These are phyloP conservation scores for Nicotiana tomentosiformis DNA, from an alignment of 257 asterid genomes.

Conservation along the genomic window DNA sequence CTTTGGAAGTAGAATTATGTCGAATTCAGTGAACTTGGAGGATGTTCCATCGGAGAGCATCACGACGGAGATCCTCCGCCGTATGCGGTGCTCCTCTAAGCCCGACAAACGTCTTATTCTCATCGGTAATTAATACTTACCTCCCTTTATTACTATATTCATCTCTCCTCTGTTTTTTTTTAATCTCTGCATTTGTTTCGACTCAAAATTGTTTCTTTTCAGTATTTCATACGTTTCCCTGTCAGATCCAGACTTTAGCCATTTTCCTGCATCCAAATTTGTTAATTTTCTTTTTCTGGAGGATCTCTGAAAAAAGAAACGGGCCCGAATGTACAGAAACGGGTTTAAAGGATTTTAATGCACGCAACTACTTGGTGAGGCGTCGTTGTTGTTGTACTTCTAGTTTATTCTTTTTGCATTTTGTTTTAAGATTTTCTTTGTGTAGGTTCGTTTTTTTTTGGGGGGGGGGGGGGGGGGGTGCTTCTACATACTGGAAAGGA, in stretches of 20 bases:
- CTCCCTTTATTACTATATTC: background rate
- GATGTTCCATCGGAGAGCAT: slow-evolving; percentile 68
- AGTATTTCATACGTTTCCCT: background rate
- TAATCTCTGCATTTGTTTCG: background rate
- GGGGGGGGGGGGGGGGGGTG: background rate
- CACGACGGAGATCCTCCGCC: slow-evolving; percentile 84
- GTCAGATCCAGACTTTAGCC: background rate
- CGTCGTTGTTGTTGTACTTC: background rate
- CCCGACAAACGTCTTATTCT: slow-evolving; percentile 95
- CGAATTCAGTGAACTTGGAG: slow-evolving; percentile 31
- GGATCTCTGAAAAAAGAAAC: too few relatives aligned
- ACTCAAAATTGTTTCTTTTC: background rate
- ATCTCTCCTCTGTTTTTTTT: too few relatives aligned
- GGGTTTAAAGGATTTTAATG: too few relatives aligned
- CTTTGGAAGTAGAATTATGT: background rate
- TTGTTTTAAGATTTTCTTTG: background rate
- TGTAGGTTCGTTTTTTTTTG: background rate
- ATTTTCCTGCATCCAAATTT: too few relatives aligned
- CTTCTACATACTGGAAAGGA: background rate
- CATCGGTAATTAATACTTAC: slow-evolving; percentile 38
- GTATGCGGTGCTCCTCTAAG: slow-evolving; percentile 62
- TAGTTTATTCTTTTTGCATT: background rate
- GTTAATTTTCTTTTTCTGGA: background rate
- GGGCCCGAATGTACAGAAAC: too few relatives aligned
- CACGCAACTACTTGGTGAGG: too few relatives aligned